Evolutionary conservation across 2,329 filamentous ascomycete species (phyloP).

Genomic region (Diplodia seriata): DNA sequence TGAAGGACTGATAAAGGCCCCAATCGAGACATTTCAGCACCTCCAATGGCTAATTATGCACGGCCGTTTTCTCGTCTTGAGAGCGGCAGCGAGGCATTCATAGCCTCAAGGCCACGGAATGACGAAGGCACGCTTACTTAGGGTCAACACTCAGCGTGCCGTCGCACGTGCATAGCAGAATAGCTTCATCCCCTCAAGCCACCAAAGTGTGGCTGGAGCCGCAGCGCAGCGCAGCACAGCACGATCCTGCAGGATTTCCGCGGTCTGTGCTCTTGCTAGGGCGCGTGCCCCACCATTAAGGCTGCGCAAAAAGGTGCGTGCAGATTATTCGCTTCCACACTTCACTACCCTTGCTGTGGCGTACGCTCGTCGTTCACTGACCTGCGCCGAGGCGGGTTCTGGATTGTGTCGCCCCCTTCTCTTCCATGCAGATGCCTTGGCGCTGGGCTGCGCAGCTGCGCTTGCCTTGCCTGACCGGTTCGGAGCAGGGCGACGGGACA

Average conservation of each 20-base stretch:
- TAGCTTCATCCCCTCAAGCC: neutral
- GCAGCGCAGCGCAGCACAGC: neutral
- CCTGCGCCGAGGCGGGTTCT: neutral
- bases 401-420: neutral
- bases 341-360: neutral
- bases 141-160: neutral
- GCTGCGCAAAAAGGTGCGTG: conserved; percentile 7
- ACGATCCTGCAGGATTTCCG: neutral
- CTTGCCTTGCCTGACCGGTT: conserved; percentile 8
- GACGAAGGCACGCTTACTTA: neutral
- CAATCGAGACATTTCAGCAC: too few species aligned
- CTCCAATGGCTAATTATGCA: too few species aligned
- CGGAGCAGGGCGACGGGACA: neutral
- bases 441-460: neutral
- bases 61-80: too few species aligned
- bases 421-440: neutral
- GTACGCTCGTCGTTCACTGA: neutral
- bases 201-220: neutral
- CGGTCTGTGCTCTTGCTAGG: neutral
- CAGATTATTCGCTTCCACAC: neutral
- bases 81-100: too few species aligned
- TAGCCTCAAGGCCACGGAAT: too few species aligned
- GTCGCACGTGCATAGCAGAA: neutral
- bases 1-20: neutral
- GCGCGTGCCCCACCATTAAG: conserved; percentile 15